Evolutionary conservation across 2,329 filamentous ascomycete species (phyloP).

Genomic region (Xylariaceae sp.): DNA sequence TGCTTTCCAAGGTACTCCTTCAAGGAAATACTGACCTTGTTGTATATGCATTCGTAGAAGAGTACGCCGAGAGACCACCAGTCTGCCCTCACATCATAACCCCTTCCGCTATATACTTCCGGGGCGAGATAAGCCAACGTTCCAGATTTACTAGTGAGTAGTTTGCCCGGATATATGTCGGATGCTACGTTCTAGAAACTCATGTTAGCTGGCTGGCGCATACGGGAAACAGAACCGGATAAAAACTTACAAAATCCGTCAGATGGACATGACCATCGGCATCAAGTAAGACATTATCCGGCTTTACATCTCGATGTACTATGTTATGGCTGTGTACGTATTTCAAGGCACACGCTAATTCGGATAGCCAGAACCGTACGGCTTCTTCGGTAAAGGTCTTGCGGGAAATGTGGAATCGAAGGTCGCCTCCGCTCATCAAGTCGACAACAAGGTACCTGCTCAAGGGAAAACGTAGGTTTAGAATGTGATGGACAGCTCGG

Average conservation of each 20-base stretch:
- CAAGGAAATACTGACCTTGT: slow-evolving; percentile 60
- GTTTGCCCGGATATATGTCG: slow-evolving; percentile 76
- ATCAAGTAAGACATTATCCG: slow-evolving; percentile 84
- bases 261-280: slow-evolving; percentile 91
- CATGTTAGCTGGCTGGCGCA: slow-evolving; percentile 29
- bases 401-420: slow-evolving; percentile 94
- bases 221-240: background rate
- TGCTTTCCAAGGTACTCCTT: background rate
- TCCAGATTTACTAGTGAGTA: slow-evolving; percentile 90
- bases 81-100: slow-evolving; percentile 85
- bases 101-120: slow-evolving; percentile 86
- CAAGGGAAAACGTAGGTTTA: slow-evolving; percentile 37
- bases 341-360: slow-evolving; percentile 83
- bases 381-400: slow-evolving; percentile 98
- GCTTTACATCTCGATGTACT: slow-evolving; percentile 87
- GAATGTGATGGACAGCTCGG: slow-evolving; percentile 2
- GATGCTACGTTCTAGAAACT: slow-evolving; percentile 83
- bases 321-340: slow-evolving; percentile 85
- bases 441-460: slow-evolving; percentile 94
- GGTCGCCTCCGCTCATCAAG: slow-evolving; percentile 93
- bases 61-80: slow-evolving; percentile 98
- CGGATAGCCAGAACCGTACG: slow-evolving; percentile 93
- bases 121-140: slow-evolving; percentile 93
- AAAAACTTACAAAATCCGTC: slow-evolving; percentile 79
- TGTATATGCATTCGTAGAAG: slow-evolving; percentile 99